phyloP scores from a whole-genome alignment of 2,329 filamentous ascomycete species.

The Bipolaris gigantea region DNA sequence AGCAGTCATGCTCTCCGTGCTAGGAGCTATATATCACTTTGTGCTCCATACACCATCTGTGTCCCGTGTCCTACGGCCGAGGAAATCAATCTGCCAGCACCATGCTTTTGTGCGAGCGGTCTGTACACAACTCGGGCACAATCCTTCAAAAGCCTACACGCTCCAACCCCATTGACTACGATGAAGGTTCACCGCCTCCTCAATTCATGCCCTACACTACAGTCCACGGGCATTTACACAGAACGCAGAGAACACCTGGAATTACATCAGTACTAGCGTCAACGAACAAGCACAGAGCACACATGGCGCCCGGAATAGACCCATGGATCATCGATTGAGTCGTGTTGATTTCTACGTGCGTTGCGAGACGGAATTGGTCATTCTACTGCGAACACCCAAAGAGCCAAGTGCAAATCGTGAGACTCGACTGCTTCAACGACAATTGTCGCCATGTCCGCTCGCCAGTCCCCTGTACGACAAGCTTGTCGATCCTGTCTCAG shows the following conservation, averaged over 20 bases:
- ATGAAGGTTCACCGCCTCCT: constrained; percentile 56
- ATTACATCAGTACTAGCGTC: constrained; percentile 31
- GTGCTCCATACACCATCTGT: constrained; percentile 2
- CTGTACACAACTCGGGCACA: neutral
- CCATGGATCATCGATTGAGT: constrained; percentile 51
- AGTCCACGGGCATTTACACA: constrained; percentile 32
- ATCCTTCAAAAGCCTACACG: neutral
- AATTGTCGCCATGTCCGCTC: neutral
- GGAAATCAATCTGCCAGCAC: neutral
- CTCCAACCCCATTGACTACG: constrained; percentile 6
- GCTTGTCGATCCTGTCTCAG: constrained; percentile 31
- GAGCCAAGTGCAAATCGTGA: neutral
- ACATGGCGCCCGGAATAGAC: constrained; percentile 43
- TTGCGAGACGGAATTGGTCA: constrained; percentile 48
- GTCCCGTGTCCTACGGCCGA: neutral
- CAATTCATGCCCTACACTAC: constrained; percentile 54
- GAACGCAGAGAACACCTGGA: neutral
- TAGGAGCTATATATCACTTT: neutral
- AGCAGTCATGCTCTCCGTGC: too few relatives aligned
- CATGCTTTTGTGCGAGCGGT: neutral
- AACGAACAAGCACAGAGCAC: constrained; percentile 27
- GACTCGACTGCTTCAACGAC: neutral
- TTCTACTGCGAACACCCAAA: constrained; percentile 3
- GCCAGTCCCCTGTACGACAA: constrained; percentile 54
- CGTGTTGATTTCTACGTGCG: constrained; percentile 58